Base-by-base conservation (phyloP, 257 asterid species). In the Mitragyna speciosa region DNA sequence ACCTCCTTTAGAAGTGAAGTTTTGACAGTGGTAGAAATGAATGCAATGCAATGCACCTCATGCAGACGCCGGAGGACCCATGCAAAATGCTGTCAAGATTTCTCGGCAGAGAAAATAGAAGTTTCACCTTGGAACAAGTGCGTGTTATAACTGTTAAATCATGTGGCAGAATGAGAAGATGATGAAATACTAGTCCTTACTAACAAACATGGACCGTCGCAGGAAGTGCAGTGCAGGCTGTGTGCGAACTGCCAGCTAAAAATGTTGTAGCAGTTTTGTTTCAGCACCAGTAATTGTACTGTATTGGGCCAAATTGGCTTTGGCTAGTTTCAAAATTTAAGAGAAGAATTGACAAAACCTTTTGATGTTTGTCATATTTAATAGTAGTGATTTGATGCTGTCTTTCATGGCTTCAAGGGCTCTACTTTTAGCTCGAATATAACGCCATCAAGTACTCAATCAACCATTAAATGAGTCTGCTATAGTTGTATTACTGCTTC, bases 281-380 rank as follows among this genome's bases (percentile, higher is more conserved):
- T 70, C 76, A 12, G 39, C 26, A 26, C 33, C 48, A 22, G 77
- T 67, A 24, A 30, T 36, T 14, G 43, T 61, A 33, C 77, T 59
- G 39, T 45, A 59, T 66, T 73, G 63, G 77, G 67, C 47, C 67
- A 20, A 52, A 8, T 31, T 73, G 39, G 30, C 5, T 73, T 51
- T 11, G 77, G 65, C 72, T 70, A 59, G 64, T 66, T 72, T 79
- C 73, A 59, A n/a, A n/a, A 71, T 36, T 79, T 41, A 47, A 70
- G 48, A 54, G 24, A 19, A 70, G 33, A 26, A 54, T 43, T 63
- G 70, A 78, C 82, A 70, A 70, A 61, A n/a, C 24, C n/a, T 43
- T 0, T 59, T 33, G 15, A 48, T 26, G 6, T 78, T 58, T 70
- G n/a, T 54, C 82, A 41, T 17, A 15, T 76, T 78, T 30, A 43